These are phyloP conservation scores for Trichoderma gracile DNA, from an alignment of 2,329 filamentous ascomycete species.

Conservation along the genomic window DNA sequence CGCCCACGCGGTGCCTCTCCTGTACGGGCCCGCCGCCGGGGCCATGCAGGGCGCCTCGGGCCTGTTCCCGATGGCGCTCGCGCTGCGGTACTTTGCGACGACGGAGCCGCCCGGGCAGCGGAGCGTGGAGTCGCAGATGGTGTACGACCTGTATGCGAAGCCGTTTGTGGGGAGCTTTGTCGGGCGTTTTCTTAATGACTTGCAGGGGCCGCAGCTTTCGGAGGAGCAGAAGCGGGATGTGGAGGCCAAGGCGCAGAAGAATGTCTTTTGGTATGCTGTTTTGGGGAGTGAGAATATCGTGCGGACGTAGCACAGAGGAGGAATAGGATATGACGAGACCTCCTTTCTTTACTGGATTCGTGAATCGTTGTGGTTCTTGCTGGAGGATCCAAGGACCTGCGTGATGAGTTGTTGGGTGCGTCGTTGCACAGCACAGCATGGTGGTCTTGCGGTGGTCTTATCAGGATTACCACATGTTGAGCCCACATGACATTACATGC, in stretches of 20 bases:
- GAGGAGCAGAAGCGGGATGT: constrained; percentile 14
- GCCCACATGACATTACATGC: too few relatives aligned
- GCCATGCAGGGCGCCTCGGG: constrained; percentile 22
- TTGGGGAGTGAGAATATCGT: constrained; percentile 18
- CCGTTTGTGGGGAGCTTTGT: constrained; percentile 26
- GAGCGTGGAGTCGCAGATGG: constrained; percentile 24
- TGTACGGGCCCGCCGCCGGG: constrained; percentile 26
- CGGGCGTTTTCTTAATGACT: constrained; percentile 23
- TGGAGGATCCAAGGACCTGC: too few relatives aligned
- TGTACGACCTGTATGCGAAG: constrained; percentile 25
- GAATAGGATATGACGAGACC: background rate
- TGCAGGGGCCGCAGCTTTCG: constrained; percentile 12
- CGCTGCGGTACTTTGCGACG: constrained; percentile 26
- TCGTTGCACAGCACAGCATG: too few relatives aligned
- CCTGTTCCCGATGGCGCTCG: constrained; percentile 26
- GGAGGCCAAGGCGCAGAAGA: constrained; percentile 11
- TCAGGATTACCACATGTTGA: too few relatives aligned
- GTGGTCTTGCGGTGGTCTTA: too few relatives aligned
- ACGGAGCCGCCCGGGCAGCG: constrained; percentile 23
- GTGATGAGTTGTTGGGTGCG: too few relatives aligned
- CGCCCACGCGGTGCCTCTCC: constrained; percentile 25
- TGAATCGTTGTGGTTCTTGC: too few relatives aligned
- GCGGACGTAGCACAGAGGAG: background rate
- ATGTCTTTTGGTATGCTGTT: constrained; percentile 23
- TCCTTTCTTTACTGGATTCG: too few relatives aligned